phyloP scores from a whole-genome alignment of 257 asterid species.

The Ilex aquifolium region DNA sequence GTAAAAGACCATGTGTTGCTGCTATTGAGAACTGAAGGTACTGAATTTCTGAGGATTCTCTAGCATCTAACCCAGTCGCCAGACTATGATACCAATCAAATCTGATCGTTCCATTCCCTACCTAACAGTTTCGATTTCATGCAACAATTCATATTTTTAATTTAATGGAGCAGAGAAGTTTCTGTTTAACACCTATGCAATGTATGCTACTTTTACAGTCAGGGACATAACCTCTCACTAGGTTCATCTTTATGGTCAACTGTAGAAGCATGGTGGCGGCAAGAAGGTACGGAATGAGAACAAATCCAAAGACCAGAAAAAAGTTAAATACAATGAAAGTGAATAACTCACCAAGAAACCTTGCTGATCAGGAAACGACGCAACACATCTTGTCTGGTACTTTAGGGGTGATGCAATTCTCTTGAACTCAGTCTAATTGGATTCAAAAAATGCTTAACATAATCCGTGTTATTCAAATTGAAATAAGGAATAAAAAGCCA shows the following conservation, averaged over 20 bases:
- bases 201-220: too few relatives aligned
- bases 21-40: too few relatives aligned
- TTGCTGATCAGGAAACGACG: conserved; percentile 97
- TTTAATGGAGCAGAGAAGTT: too few relatives aligned
- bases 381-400: conserved; percentile 95
- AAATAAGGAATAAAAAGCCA: neutral
- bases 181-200: too few relatives aligned
- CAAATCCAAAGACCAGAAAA: neutral
- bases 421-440: conserved; percentile 75
- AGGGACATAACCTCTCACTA: neutral
- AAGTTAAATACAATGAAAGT: conserved; percentile 2
- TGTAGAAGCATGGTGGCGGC: neutral
- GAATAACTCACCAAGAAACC: conserved; percentile 75
- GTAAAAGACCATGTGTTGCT: too few relatives aligned
- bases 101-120: too few relatives aligned
- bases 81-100: too few relatives aligned
- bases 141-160: too few relatives aligned
- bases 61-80: too few relatives aligned
- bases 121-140: too few relatives aligned
- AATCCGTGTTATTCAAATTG: neutral
- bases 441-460: conserved; percentile 5
- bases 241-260: neutral
- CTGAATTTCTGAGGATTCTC: too few relatives aligned
- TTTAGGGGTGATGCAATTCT: conserved; percentile 77
- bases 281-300: neutral